phyloP scores from a whole-genome alignment of 495 filamentous ascomycete species.

The Usnea hakonensis region DNA sequence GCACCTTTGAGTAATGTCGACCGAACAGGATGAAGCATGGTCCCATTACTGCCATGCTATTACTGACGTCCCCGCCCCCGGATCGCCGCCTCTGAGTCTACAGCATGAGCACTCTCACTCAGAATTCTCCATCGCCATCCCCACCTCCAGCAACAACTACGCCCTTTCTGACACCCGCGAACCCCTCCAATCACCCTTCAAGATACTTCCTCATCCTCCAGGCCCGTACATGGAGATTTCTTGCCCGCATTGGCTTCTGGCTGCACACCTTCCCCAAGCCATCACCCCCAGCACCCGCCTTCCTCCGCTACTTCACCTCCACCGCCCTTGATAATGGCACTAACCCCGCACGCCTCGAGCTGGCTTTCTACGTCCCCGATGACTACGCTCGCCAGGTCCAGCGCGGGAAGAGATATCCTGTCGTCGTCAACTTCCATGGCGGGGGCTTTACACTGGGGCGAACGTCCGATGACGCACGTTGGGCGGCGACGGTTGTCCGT shows the following conservation, averaged over 20 bases:
- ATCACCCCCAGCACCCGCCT: conserved; percentile 56
- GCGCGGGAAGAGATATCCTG: conserved; percentile 43
- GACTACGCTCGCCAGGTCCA: conserved; percentile 43
- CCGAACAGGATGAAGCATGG: neutral
- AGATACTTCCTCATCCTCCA: conserved; percentile 38
- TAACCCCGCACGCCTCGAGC: conserved; percentile 45
- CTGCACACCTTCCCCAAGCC: conserved; percentile 64
- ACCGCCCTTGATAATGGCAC: conserved; percentile 44
- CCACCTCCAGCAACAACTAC: neutral
- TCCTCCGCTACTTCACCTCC: conserved; percentile 54
- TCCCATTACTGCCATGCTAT: neutral
- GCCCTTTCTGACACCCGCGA: neutral
- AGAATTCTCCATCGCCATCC: no score
- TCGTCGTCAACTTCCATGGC: conserved; percentile 68
- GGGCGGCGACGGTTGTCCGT: conserved; percentile 49
- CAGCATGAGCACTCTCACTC: no score
- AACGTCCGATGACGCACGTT: conserved; percentile 64
- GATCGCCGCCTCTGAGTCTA: no score
- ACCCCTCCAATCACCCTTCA: neutral
- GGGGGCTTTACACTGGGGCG: conserved; percentile 71
- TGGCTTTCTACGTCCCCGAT: conserved; percentile 74
- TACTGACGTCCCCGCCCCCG: neutral
- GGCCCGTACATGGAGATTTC: conserved; percentile 64
- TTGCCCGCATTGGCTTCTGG: conserved; percentile 75
- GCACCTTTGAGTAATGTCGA: neutral